Base-by-base conservation (phyloP, 129 eudicot species). In the Centella asiatica region DNA sequence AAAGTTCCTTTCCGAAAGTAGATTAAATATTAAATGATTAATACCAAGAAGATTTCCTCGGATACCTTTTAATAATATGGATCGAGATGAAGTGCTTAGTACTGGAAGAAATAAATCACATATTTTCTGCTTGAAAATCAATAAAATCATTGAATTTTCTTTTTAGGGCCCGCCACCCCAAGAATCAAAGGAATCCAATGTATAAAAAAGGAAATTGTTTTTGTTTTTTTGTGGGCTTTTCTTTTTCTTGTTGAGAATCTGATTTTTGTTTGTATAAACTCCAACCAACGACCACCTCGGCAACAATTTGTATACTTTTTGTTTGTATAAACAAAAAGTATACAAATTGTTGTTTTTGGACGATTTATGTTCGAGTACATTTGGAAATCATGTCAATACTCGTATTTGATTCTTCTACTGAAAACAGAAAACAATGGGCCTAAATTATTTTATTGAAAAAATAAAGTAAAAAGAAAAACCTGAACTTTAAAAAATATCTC, bases 181-280 rank as follows among this genome's bases (percentile, higher is more conserved):
- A n/a, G n/a, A n/a, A n/a, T n/a, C n/a, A n/a, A n/a, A 10, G 69
- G 76, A 65, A 70, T 65, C 76, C 80, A 42, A 76, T 58, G 72
- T 13, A 7, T 37, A 23, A 49, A 49, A 54, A 18, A 32, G 44
- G 39, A 34, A 29, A 57, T 18, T 42, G 17, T 24, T 40, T 1
- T 61, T 61, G 14, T 25, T 19, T 57, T 57, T 57, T 57, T 6
- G n/a, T 18, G 15, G 8, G 4, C 6, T 24, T 20, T 56, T n/a
- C 1, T 28, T 26, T n/a, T 34, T 22, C n/a, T n/a, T n/a, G n/a
- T 37, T 18, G 32, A 1, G 52, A 28, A 61, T 61, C 53, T 61
- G 44, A 2, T 15, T 6, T 22, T 9, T 4, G 20, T 25, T 4
- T 31, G 36, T 31, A 22, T 15, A 29, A 34, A 13, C 11, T 52